A percentile compares a stretch with the other conserved stretches of the same genome.
These are phyloP conservation scores for Cyanidioschyzon merolae DNA, from an alignment of 23 red algal genomes.

Conservation along the genomic window DNA sequence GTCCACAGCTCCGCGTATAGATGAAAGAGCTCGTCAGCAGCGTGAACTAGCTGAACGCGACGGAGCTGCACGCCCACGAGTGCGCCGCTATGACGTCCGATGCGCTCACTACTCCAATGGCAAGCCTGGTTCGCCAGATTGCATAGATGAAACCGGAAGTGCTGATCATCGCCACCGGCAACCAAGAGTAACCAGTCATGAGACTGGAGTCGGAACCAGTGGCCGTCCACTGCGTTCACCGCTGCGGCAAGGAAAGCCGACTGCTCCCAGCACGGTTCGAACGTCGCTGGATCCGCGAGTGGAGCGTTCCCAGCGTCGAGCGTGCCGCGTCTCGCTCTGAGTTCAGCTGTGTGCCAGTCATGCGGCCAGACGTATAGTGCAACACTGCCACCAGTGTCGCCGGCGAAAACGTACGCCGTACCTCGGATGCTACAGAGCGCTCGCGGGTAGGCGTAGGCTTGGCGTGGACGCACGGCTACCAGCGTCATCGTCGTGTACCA, in stretches of 20 bases:
- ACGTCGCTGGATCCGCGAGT: no score
- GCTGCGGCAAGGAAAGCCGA: not conserved
- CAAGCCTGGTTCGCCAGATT: not conserved
- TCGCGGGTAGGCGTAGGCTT: not conserved
- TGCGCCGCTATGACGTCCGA: not conserved
- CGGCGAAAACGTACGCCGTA: not conserved
- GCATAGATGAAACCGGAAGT: not conserved
- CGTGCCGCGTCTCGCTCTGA: no score
- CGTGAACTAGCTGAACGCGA: not conserved
- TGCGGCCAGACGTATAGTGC: no score
- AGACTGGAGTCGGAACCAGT: not conserved
- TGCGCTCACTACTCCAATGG: not conserved
- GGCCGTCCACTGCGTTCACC: not conserved
- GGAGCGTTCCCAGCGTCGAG: no score
- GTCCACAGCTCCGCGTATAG: not conserved
- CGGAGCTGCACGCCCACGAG: not conserved
- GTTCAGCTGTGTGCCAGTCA: no score
- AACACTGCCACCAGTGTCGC: not conserved
- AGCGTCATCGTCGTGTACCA: not conserved
- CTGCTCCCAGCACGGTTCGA: not conserved
- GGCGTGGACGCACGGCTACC: not conserved
- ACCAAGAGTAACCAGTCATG: not conserved
- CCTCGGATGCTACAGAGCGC: not conserved
- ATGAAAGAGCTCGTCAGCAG: not conserved
- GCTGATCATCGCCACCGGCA: slow-evolving; percentile 15